phyloP scores from a whole-genome alignment of 371 early-diverging fungal species.

The Mucor irregularis region DNA sequence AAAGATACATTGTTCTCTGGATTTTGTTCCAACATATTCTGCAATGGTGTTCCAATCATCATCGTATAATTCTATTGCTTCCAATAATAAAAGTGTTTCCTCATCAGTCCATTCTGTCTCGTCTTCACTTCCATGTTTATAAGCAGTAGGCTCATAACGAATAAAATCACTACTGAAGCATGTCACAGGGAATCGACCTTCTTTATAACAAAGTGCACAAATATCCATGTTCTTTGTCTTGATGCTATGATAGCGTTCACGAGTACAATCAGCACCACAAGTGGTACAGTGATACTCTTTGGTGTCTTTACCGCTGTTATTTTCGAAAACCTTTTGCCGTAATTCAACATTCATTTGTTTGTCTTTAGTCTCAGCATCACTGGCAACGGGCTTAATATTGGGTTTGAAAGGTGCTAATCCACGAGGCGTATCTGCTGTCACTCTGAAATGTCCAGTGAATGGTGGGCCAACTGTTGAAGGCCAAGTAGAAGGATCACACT shows the following conservation, averaged over 20 bases:
- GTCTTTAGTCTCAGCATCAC: conserved; percentile 1
- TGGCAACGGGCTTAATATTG: conserved; percentile 31
- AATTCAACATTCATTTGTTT: conserved; percentile 43
- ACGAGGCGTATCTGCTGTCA: conserved; percentile 95
- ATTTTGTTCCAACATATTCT: conserved; percentile 86
- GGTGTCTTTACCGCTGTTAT: conserved; percentile 27
- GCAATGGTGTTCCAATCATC: conserved; percentile 97
- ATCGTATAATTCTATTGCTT: conserved; percentile 94
- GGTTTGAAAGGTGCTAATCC: conserved; percentile 89
- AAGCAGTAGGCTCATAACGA: conserved; percentile 54
- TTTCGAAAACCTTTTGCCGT: conserved; percentile 61
- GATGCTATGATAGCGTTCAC: conserved; percentile 77
- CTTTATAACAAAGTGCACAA: conserved; percentile 87
- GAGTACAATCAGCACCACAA: conserved; percentile 88
- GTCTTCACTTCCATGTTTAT: conserved; percentile 58
- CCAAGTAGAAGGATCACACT: conserved; percentile 89
- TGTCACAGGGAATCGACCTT: conserved; percentile 92
- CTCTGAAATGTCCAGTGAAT: conserved; percentile 94
- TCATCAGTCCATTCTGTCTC: conserved; percentile 85
- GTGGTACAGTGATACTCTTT: conserved; percentile 77
- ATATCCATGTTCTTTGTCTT: conserved; percentile 83
- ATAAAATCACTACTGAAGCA: conserved; percentile 89
- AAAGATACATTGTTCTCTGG: conserved; percentile 92
- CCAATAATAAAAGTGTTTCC: conserved; percentile 92
- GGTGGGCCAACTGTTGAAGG: conserved; percentile 95